Percentiles rank a stretch among this genome's conserved stretches.
Conservation (phyloP, 441 rosid species). For the Gossypium lobatum region DNA sequence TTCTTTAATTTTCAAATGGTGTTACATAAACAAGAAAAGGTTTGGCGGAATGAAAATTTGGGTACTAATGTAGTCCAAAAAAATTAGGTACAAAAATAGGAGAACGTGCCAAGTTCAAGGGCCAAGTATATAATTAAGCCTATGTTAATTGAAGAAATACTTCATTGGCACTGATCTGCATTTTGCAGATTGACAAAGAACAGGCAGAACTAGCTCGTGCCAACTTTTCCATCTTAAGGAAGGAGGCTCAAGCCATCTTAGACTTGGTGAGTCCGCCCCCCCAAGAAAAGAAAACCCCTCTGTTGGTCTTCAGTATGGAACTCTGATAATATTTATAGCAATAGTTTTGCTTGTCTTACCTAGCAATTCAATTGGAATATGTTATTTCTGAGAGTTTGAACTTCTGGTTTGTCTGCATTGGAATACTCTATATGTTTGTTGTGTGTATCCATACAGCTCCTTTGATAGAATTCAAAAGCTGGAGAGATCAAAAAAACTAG, state of each 20-base stretch:
- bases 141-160: conserved; percentile 8
- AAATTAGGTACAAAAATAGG: no score
- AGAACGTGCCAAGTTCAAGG: no score
- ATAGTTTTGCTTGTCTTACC: not conserved
- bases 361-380: not conserved
- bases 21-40: no score
- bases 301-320: not conserved
- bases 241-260: conserved; percentile 86
- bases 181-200: conserved; percentile 76
- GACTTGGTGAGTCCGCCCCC: conserved; percentile 54
- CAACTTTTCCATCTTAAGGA: conserved; percentile 75
- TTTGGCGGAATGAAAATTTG: no score
- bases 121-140: no score
- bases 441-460: not conserved
- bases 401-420: not conserved
- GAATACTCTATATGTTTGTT: not conserved
- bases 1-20: no score
- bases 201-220: conserved; percentile 84
- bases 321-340: not conserved
- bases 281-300: not conserved
- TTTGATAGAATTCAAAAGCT: not conserved
- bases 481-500: no score
- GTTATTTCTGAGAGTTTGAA: not conserved
- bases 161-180: conserved; percentile 6
- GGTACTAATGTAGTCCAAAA: no score